phyloP scores from a whole-genome alignment of 805 yeast genomes.

The Candida germanica region DNA sequence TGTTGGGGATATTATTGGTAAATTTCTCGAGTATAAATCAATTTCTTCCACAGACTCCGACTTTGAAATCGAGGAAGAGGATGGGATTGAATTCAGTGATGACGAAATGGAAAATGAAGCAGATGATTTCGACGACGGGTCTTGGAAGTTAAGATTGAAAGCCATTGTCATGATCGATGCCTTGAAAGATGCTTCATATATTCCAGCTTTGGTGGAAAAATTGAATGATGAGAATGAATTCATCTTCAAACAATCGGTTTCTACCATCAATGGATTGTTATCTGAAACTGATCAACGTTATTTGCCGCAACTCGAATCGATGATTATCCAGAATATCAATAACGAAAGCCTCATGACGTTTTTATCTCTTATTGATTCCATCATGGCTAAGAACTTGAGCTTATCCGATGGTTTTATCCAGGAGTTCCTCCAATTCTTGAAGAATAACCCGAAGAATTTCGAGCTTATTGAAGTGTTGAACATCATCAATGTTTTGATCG shows the following conservation, averaged over 20 bases:
- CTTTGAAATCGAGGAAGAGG: conserved; percentile 34
- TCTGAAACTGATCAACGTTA: neutral
- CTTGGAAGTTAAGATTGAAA: conserved; percentile 61
- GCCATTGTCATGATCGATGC: conserved; percentile 41
- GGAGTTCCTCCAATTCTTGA: conserved; percentile 9
- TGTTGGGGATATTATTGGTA: conserved; percentile 8
- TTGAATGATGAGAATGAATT: conserved; percentile 44
- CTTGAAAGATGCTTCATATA: conserved; percentile 14
- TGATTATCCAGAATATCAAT: conserved; percentile 21
- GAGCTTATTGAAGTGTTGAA: conserved; percentile 13
- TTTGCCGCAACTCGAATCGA: conserved; percentile 16
- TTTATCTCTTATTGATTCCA: conserved; percentile 9
- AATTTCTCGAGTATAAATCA: conserved; percentile 32
- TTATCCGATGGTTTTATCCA: conserved; percentile 9
- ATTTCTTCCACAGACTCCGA: conserved; percentile 29
- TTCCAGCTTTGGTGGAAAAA: conserved; percentile 10
- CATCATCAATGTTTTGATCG: conserved; percentile 6
- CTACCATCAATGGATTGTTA: conserved; percentile 31
- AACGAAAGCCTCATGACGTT: conserved; percentile 11
- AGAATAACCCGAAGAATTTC: conserved; percentile 9
- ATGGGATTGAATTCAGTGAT: conserved; percentile 36
- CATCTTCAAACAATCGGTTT: conserved; percentile 50
- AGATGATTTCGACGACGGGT: conserved; percentile 42
- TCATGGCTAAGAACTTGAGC: conserved; percentile 1
- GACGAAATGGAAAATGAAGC: conserved; percentile 43